Percentiles rank a stretch among this genome's conserved stretches.
Conservation (phyloP, 805 yeast genomes). For the Kurtzmaniella cleridarum region DNA sequence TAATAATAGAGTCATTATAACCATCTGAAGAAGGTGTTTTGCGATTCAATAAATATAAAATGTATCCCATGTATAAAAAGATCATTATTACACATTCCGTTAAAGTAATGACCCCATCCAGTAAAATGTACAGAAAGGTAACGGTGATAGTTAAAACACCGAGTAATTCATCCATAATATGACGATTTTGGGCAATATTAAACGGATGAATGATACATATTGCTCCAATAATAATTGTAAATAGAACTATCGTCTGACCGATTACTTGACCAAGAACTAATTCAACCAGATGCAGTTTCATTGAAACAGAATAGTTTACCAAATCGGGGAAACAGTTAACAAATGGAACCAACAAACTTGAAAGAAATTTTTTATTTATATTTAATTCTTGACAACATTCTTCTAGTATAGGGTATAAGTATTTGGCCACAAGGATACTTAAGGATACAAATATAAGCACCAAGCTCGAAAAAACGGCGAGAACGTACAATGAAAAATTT, state of each 20-base stretch:
- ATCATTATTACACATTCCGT: constrained; percentile 25
- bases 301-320: constrained; percentile 27
- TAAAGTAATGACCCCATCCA: constrained; percentile 30
- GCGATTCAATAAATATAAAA: constrained; percentile 14
- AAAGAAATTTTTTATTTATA: constrained; percentile 24
- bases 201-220: constrained; percentile 23
- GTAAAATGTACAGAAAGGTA: constrained; percentile 21
- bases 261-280: constrained; percentile 33
- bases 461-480: constrained; percentile 8
- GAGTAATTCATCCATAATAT: constrained; percentile 20
- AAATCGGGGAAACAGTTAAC: constrained; percentile 35
- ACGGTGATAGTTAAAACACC: constrained; percentile 24
- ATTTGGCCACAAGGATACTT: constrained; percentile 31
- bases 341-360: constrained; percentile 30
- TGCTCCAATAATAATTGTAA: constrained; percentile 29
- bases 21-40: too few relatives aligned
- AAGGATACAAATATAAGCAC: constrained; percentile 17
- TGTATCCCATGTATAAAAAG: constrained; percentile 16
- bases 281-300: constrained; percentile 23
- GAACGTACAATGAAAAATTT: background rate
- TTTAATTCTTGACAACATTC: constrained; percentile 17
- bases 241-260: constrained; percentile 29
- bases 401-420: constrained; percentile 25
- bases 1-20: too few relatives aligned
- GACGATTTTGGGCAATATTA: constrained; percentile 12